Percentiles rank a stretch among this genome's conserved stretches.
These are phyloP conservation scores for Pyrus pyrifolia DNA, from an alignment of 306 rosid genomes.

Conservation along the genomic window DNA sequence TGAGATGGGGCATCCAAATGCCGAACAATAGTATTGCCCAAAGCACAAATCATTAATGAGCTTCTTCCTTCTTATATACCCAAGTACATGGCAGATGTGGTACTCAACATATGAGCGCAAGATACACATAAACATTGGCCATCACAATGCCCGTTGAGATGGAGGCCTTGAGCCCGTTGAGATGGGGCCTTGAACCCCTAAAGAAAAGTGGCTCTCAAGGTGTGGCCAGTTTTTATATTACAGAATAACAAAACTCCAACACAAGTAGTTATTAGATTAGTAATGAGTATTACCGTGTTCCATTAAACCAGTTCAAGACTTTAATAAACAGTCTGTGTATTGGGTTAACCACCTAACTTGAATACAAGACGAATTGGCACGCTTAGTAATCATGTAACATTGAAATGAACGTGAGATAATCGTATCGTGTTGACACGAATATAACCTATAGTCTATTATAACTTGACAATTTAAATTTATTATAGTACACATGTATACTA, in stretches of 20 bases:
- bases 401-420: not conserved
- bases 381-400: not conserved
- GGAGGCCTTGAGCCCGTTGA: not conserved
- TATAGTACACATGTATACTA: not conserved
- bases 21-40: not conserved
- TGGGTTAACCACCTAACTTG: no score
- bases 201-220: not conserved
- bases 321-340: not conserved
- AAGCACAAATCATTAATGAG: not conserved
- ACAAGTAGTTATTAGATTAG: no score
- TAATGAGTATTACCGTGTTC: not conserved
- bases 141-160: not conserved
- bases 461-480: not conserved
- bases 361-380: not conserved
- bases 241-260: no score
- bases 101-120: not conserved
- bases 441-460: not conserved
- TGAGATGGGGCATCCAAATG: not conserved
- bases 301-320: not conserved
- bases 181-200: no score
- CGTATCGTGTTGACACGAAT: not conserved
- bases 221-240: not conserved
- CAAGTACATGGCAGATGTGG: not conserved
- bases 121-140: not conserved
- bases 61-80: not conserved